These are phyloP conservation scores for Arctostaphylos glauca DNA, from an alignment of 148 eudicot genomes.

Conservation along the genomic window DNA sequence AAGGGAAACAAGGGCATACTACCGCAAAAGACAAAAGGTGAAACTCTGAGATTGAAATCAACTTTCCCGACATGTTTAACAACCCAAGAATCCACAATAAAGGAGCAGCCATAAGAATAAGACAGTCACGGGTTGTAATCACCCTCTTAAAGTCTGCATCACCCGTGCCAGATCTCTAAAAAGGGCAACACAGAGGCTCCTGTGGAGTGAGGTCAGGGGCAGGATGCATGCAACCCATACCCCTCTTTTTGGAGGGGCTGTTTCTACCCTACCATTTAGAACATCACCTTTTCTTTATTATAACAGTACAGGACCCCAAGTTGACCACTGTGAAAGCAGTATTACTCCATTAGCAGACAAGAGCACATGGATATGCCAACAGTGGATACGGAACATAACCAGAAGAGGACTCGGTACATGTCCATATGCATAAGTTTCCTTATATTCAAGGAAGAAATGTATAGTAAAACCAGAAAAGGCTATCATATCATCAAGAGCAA, in stretches of 20 bases:
- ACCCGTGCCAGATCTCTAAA: not conserved
- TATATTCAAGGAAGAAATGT: not conserved
- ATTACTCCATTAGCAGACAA: not conserved
- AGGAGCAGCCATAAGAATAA: not conserved
- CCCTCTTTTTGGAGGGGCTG: not conserved
- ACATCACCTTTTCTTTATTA: not conserved
- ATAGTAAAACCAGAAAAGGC: not conserved
- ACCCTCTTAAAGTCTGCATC: not conserved
- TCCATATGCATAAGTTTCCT: too few relatives aligned
- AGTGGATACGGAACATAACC: not conserved
- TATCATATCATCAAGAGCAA: not conserved
- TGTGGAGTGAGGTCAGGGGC: not conserved
- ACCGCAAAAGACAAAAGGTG: not conserved
- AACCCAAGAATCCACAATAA: not conserved
- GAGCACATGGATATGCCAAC: not conserved
- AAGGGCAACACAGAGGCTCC: not conserved
- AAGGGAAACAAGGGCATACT: not conserved
- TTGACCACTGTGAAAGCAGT: not conserved
- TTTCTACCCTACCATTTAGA: not conserved
- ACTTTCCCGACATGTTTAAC: not conserved
- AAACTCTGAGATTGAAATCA: not conserved
- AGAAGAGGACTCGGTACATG: not conserved
- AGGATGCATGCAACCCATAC: not conserved
- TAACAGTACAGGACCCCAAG: not conserved
- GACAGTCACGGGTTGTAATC: not conserved